Conservation (phyloP, 1,139 yeast genomes). For the Blastobotrys proliferans region DNA sequence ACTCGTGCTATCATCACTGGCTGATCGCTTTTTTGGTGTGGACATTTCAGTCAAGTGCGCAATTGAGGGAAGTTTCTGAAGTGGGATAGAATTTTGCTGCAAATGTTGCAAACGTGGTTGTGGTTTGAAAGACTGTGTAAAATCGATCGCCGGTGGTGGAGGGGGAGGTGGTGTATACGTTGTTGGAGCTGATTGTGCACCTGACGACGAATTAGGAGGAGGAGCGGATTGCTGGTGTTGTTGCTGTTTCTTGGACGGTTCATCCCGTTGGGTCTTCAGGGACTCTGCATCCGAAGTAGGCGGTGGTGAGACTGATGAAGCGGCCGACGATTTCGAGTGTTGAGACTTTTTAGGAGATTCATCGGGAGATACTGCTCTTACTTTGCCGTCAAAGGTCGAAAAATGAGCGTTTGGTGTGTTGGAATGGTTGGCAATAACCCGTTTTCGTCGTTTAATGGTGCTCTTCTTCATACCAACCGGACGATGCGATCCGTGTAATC, state of each 20-base stretch:
- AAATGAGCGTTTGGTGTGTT: conserved; percentile 11
- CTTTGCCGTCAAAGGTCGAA: conserved; percentile 9
- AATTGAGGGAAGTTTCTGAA: conserved; percentile 15
- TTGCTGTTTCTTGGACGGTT: background rate
- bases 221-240: too few species aligned
- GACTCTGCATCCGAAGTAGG: background rate
- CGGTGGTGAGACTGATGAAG: conserved; percentile 7
- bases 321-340: background rate
- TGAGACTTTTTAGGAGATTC: background rate
- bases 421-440: conserved; percentile 30
- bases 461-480: conserved; percentile 72
- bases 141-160: conserved; percentile 33
- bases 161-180: background rate
- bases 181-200: too few species aligned
- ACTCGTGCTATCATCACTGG: conserved; percentile 5
- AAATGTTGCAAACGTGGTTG: conserved; percentile 5
- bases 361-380: conserved; percentile 3
- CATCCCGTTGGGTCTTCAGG: background rate
- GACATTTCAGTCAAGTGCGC: conserved; percentile 7
- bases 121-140: conserved; percentile 31
- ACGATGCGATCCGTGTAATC: conserved; percentile 73
- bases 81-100: background rate
- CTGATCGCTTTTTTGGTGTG: conserved; percentile 7
- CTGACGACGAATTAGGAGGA: too few species aligned
- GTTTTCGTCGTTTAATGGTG: conserved; percentile 69